Evolutionary conservation across 2,329 filamentous ascomycete species (phyloP).

Genomic region (Diaporthe amygdali): DNA sequence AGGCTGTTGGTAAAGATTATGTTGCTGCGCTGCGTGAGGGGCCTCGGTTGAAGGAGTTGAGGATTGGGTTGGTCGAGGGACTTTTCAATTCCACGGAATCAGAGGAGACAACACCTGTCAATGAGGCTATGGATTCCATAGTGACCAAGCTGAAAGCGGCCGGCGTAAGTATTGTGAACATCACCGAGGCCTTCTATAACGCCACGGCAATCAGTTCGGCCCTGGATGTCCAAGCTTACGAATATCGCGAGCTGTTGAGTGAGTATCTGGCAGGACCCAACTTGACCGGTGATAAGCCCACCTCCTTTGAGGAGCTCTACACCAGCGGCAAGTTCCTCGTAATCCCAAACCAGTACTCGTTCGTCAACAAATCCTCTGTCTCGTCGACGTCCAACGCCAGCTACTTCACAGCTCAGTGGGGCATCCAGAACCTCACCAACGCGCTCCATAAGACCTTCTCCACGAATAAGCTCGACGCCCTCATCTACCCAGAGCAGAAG

Average conservation of each 20-base stretch:
- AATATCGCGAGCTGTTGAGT: constrained; percentile 62
- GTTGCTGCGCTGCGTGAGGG: constrained; percentile 39
- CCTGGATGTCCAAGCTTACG: constrained; percentile 65
- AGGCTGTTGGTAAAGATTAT: constrained; percentile 51
- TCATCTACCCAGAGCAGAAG: constrained; percentile 70
- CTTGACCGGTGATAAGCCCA: constrained; percentile 47
- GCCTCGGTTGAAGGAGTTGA: constrained; percentile 32
- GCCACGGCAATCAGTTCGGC: constrained; percentile 49
- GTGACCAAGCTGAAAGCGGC: constrained; percentile 49
- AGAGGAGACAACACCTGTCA: constrained; percentile 62
- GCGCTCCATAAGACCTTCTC: constrained; percentile 56
- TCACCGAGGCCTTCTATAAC: constrained; percentile 56
- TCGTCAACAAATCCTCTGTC: constrained; percentile 53
- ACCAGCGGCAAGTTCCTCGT: constrained; percentile 59
- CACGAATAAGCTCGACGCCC: constrained; percentile 54
- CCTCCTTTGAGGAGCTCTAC: constrained; percentile 55
- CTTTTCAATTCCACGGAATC: constrained; percentile 61
- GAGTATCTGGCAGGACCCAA: constrained; percentile 55
- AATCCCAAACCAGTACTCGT: constrained; percentile 62
- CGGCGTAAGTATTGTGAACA: constrained; percentile 56
- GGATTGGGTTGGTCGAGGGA: constrained; percentile 46
- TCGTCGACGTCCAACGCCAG: constrained; percentile 53
- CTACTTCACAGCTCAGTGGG: constrained; percentile 51
- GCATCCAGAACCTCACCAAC: constrained; percentile 58
- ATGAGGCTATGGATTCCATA: constrained; percentile 53